Conservation (phyloP, 1,284 basidiomycete species). For the Xerocomus minutiporus region DNA sequence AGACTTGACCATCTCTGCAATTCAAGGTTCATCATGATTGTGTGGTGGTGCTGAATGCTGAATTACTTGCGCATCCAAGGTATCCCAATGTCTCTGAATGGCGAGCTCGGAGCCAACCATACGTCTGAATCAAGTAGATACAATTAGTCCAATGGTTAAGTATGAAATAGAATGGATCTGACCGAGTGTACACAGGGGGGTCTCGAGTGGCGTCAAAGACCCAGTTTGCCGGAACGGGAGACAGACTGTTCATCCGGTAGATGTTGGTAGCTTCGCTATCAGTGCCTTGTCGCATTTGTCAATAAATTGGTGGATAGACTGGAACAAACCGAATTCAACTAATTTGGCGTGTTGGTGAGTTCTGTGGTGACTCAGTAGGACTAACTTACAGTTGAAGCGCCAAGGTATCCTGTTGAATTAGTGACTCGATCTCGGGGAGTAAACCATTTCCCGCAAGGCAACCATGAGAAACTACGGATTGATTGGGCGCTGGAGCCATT, state of each 20-base stretch:
- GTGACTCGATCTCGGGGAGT: not conserved
- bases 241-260: not conserved
- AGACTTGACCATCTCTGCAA: constrained; percentile 14
- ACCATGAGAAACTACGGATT: no score
- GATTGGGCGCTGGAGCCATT: no score
- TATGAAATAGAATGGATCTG: not conserved
- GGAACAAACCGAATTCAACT: not conserved
- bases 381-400: no score
- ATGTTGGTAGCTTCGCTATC: not conserved
- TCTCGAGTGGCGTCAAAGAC: constrained; percentile 8
- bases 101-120: constrained; percentile 20
- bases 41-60: not conserved
- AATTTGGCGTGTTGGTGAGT: not conserved
- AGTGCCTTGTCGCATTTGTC: not conserved
- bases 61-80: constrained; percentile 14
- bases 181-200: constrained; percentile 19
- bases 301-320: not conserved
- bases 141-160: not conserved
- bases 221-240: constrained; percentile 7
- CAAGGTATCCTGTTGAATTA: not conserved
- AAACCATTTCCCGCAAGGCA: no score
- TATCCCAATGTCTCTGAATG: constrained; percentile 15
- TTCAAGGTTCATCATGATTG: not conserved
- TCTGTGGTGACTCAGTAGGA: no score
- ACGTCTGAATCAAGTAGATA: not conserved